phyloP scores from a whole-genome alignment of 2,329 filamentous ascomycete species.

The Aspergillus thermomutatus region DNA sequence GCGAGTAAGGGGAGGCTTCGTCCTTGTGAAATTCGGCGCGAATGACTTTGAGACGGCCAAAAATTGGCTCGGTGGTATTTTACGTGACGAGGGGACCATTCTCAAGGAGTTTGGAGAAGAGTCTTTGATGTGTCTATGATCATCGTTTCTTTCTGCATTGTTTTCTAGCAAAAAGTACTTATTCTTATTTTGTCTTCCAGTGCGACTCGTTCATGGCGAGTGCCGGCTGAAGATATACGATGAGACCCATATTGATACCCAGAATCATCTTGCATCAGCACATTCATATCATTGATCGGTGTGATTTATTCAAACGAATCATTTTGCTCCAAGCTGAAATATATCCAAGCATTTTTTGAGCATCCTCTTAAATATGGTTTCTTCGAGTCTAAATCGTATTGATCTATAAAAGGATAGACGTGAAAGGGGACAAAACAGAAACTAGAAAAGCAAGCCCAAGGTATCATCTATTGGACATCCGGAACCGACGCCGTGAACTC shows the following conservation, averaged over 20 bases:
- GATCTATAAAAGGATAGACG: neutral
- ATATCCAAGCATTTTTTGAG: neutral
- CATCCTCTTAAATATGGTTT: neutral
- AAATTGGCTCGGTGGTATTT: conserved; percentile 73
- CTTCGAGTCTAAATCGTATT: neutral
- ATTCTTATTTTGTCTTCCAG: conserved; percentile 1
- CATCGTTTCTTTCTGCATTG: neutral
- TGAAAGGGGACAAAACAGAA: neutral
- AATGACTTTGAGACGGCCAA: conserved; percentile 75
- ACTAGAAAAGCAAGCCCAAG: neutral
- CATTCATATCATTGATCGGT: neutral
- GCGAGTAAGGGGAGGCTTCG: conserved; percentile 69
- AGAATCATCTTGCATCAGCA: neutral
- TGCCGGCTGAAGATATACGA: neutral
- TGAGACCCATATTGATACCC: neutral
- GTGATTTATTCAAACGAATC: neutral
- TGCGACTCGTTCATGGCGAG: neutral
- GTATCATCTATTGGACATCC: neutral
- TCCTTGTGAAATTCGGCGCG: conserved; percentile 88
- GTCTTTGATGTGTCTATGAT: conserved; percentile 68
- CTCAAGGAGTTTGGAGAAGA: conserved; percentile 72
- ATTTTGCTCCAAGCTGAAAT: neutral
- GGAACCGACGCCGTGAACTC: neutral
- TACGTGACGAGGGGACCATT: conserved; percentile 71
- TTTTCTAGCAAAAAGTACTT: neutral